Percentiles rank a stretch among this genome's conserved stretches.
Evolutionary conservation across 306 rosid species (phyloP).

Genomic region (Malus asiatica): DNA sequence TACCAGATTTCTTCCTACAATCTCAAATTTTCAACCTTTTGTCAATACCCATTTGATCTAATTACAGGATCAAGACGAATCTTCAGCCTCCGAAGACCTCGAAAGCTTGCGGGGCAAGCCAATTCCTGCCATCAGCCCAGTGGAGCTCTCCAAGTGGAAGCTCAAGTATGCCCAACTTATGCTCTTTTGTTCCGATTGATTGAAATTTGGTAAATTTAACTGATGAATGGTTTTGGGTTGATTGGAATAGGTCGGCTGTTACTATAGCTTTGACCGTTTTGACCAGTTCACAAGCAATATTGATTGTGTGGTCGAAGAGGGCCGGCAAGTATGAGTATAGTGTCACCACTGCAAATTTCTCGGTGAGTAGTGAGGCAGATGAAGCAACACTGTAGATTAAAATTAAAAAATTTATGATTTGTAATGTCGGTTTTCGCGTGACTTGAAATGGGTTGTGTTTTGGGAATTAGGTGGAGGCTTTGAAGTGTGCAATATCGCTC

Average conservation of each 20-base stretch:
- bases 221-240: background rate
- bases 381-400: background rate
- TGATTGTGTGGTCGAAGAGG: conserved; percentile 93
- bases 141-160: conserved; percentile 38
- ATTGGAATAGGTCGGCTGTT: conserved; percentile 55
- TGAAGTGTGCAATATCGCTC: conserved; percentile 86
- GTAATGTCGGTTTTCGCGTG: background rate
- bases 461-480: conserved; percentile 65
- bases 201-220: background rate
- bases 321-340: conserved; percentile 96
- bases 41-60: background rate
- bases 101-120: conserved; percentile 37
- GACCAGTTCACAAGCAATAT: conserved; percentile 91
- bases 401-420: background rate
- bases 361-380: conserved; percentile 35
- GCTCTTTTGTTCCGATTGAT: background rate
- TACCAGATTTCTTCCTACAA: background rate
- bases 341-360: conserved; percentile 89
- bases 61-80: conserved; percentile 30
- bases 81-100: conserved; percentile 22
- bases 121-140: conserved; percentile 2
- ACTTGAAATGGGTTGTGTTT: conserved; percentile 5
- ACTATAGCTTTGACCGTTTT: conserved; percentile 78
- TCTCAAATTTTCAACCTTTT: background rate
- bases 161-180: conserved; percentile 28